Evolutionary conservation across 805 yeast genomes (phyloP), one percentile per base, ranked within the genome.

Genomic region (Saturnispora quitensis): DNA sequence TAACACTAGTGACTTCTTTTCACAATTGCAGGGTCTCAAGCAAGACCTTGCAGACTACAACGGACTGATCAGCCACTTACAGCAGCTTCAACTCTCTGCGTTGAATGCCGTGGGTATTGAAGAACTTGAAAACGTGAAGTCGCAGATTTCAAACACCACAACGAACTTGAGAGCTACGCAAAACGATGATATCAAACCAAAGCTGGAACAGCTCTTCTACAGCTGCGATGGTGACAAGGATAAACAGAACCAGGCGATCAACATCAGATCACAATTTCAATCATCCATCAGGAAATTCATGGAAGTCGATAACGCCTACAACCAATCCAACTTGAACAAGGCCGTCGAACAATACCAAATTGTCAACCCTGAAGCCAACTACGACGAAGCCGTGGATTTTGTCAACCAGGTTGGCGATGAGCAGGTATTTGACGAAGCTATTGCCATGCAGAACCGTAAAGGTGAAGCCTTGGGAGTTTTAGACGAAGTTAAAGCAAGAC

Each of bases 381-480:
- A 85, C 27, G 86, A 76, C 48, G 95, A 91, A 72, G 86, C 91
- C 55, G 81, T 80, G 58, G 87, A 84, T 50, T 96, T 90, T 47
- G 82, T 90, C 53, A 90, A 84, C 60, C 95, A 89, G 62, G 80
- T 80, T 51, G 86, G 85, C 58, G 86, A 89, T 50, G 89, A 85
- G 66, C 98, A 91, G 72, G 87, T 90, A 61, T 93, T 93, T 72
- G 89, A 95, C 54, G 96, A 89, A 70, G 97, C 97, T 17, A 75
- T 89, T 57, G 74, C 84, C 73, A 85, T 85, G 69, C 83, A 89
- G 50, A 86, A 87, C 65, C 83, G 95, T 71, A 80, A 89, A 65
- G 96, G 96, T 60, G 97, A 93, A 71, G 97, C 98, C 43, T 81
- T 93, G 68, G 82, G 97, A 34, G 98, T 95, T 2, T 77, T 93